Conservation (phyloP, 176 grass and related monocot species). For the Avena sativa region DNA sequence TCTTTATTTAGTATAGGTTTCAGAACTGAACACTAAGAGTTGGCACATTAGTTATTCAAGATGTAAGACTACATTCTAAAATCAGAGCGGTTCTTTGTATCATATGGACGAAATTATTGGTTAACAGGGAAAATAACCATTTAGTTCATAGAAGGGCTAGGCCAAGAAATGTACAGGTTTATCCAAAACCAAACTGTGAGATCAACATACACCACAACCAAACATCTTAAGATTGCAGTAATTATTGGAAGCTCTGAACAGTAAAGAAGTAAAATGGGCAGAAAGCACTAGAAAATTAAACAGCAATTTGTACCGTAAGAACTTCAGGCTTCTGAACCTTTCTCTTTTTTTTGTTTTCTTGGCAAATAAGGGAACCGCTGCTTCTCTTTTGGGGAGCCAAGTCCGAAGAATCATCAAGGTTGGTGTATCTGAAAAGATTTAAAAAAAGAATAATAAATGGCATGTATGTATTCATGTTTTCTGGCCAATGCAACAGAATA, state of each 20-base stretch:
- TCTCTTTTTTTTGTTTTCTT: slow-evolving; percentile 61
- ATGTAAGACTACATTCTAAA: slow-evolving; percentile 8
- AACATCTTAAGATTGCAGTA: not conserved
- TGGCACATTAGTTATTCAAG: not conserved
- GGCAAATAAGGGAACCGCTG: slow-evolving; percentile 50
- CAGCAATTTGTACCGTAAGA: slow-evolving; percentile 38
- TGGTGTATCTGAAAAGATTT: slow-evolving; percentile 54
- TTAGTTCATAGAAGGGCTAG: not conserved
- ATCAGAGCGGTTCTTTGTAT: not conserved
- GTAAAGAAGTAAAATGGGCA: not conserved
- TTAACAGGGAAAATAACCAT: not conserved
- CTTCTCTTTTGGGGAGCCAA: slow-evolving; percentile 65
- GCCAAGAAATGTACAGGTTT: not conserved
- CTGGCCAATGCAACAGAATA: not conserved
- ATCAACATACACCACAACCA: slow-evolving; percentile 7
- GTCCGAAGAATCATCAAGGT: slow-evolving; percentile 48
- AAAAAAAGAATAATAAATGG: slow-evolving; percentile 10
- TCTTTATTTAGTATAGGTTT: not conserved
- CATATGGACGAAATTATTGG: not conserved
- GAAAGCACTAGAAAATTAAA: not conserved
- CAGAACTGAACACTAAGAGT: slow-evolving; percentile 7
- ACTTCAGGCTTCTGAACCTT: slow-evolving; percentile 52
- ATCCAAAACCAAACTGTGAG: not conserved
- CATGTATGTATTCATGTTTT: not conserved
- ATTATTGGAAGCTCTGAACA: not conserved